phyloP scores from a whole-genome alignment of 2,329 filamentous ascomycete species.

The Phaeoacremonium minimum region DNA sequence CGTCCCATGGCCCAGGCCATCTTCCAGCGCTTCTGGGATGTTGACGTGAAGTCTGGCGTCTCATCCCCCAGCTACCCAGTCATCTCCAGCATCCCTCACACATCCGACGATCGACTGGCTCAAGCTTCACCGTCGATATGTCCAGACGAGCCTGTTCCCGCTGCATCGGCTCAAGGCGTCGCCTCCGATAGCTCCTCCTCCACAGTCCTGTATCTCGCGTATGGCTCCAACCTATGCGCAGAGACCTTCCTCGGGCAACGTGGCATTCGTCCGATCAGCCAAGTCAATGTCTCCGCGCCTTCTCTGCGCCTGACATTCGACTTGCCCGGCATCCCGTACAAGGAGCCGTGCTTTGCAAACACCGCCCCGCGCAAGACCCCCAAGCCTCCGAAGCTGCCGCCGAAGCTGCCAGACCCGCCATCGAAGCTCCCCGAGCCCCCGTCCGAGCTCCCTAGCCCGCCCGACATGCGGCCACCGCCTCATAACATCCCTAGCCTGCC shows the following conservation, averaged over 20 bases:
- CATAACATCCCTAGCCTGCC: constrained; percentile 9
- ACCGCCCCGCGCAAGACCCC: constrained; percentile 56
- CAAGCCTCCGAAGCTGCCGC: constrained; percentile 27
- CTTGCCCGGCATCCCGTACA: constrained; percentile 79
- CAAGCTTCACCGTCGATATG: constrained; percentile 14
- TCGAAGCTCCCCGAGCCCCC: constrained; percentile 15
- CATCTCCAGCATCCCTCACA: constrained; percentile 28
- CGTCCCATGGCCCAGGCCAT: not conserved
- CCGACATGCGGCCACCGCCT: constrained; percentile 1
- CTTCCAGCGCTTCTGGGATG: constrained; percentile 3
- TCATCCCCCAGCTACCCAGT: constrained; percentile 13
- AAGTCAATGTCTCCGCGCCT: constrained; percentile 78
- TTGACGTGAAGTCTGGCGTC: constrained; percentile 3
- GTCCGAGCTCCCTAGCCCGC: constrained; percentile 4
- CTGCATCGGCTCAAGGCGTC: constrained; percentile 19
- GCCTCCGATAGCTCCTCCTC: constrained; percentile 13
- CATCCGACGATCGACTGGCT: constrained; percentile 31
- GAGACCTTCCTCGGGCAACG: constrained; percentile 75
- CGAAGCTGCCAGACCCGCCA: constrained; percentile 20
- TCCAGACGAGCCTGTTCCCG: constrained; percentile 13
- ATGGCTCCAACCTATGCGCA: constrained; percentile 83
- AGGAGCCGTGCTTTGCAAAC: constrained; percentile 90
- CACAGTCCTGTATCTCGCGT: constrained; percentile 77
- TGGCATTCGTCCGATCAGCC: constrained; percentile 75
- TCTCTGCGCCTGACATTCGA: constrained; percentile 77